Conservation (phyloP, 2,329 filamentous ascomycete species). For the Whalleya microplaca region DNA sequence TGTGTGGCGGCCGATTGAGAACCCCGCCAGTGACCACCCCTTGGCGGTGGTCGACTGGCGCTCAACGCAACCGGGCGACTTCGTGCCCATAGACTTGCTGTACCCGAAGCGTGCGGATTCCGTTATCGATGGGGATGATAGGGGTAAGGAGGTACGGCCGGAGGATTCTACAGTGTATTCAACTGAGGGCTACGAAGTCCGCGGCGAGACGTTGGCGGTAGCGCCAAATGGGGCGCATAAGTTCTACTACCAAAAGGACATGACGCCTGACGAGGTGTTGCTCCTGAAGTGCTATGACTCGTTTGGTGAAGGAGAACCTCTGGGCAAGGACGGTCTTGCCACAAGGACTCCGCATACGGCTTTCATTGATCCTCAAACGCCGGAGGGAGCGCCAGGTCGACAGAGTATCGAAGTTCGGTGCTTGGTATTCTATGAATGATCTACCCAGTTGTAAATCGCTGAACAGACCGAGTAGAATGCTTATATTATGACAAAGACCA, state of each 20-base stretch:
- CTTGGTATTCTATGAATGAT: slow-evolving; percentile 61
- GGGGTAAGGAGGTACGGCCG: slow-evolving; percentile 61
- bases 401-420: slow-evolving; percentile 69
- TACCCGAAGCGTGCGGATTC: slow-evolving; percentile 52
- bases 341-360: slow-evolving; percentile 56
- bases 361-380: slow-evolving; percentile 59
- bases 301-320: slow-evolving; percentile 41
- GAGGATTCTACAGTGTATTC: slow-evolving; percentile 49
- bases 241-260: slow-evolving; percentile 70
- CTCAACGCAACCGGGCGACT: slow-evolving; percentile 58
- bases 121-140: slow-evolving; percentile 56
- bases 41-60: slow-evolving; percentile 67
- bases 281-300: slow-evolving; percentile 60
- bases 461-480: background rate
- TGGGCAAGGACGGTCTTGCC: slow-evolving; percentile 45
- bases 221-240: slow-evolving; percentile 59
- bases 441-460: background rate
- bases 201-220: slow-evolving; percentile 65
- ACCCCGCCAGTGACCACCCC: slow-evolving; percentile 62
- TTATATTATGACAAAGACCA: background rate
- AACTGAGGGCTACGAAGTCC: slow-evolving; percentile 62
- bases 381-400: slow-evolving; percentile 47
- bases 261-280: slow-evolving; percentile 58
- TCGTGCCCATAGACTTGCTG: slow-evolving; percentile 63
- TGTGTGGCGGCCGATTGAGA: slow-evolving; percentile 70